A percentile compares a stretch with the other conserved stretches of the same genome.
Evolutionary conservation across 139 green algal genomes (phyloP).

Genomic region (Microglena sp.): DNA sequence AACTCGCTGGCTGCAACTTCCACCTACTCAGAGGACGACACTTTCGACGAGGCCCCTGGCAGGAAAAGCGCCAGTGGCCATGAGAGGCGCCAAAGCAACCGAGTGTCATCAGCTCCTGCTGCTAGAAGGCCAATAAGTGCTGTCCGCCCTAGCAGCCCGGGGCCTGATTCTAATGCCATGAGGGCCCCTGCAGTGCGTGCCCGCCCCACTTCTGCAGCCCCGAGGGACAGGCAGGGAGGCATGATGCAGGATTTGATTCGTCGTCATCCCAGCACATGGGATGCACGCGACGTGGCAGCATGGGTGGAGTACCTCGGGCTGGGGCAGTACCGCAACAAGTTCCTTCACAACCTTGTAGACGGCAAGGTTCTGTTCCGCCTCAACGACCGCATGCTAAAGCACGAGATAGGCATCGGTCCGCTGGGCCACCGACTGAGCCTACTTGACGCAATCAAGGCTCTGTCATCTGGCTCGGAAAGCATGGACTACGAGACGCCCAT

Average conservation of each 20-base stretch:
- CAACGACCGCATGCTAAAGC: conserved; percentile 12
- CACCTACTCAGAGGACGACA: too few species aligned
- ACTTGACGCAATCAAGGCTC: conserved; percentile 23
- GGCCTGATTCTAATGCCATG: too few species aligned
- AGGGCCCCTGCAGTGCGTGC: too few species aligned
- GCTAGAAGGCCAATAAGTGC: too few species aligned
- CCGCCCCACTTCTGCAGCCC: conserved; percentile 18
- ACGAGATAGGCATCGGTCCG: conserved; percentile 52
- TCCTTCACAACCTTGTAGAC: conserved; percentile 54
- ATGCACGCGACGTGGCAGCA: conserved; percentile 42
- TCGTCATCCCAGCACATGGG: conserved; percentile 21
- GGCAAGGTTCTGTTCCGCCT: conserved; percentile 49
- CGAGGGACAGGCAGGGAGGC: conserved; percentile 13
- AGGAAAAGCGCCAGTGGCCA: too few species aligned
- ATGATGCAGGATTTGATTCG: conserved; percentile 6
- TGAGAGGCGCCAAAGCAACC: too few species aligned
- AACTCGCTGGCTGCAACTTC: too few species aligned
- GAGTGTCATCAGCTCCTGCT: too few species aligned
- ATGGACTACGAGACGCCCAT: too few species aligned
- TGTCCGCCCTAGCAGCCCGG: too few species aligned
- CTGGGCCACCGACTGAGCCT: conserved; percentile 48
- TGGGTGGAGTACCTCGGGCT: conserved; percentile 61
- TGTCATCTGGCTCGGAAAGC: too few species aligned
- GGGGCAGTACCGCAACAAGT: conserved; percentile 57
- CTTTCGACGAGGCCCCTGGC: too few species aligned